Base-by-base conservation (phyloP, 2,329 filamentous ascomycete genomes). In the Fusarium scirpi region DNA sequence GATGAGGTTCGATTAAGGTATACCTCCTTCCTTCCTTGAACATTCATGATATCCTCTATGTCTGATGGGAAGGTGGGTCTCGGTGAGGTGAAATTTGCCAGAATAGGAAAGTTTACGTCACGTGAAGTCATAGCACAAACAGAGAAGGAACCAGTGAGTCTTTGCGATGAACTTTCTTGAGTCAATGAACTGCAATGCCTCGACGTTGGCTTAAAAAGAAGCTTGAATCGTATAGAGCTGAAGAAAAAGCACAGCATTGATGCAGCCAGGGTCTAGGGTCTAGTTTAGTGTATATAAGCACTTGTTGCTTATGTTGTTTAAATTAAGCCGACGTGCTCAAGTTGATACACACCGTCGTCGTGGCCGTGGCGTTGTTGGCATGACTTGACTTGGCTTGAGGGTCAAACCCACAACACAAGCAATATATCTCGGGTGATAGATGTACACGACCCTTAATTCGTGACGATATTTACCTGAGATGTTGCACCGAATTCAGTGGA, bases 41-140 rank as follows among this genome's bases (percentile, higher is more conserved):
- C 38, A 51, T 43, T 58, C 34, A 49, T 44, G 61, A 55, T 52
- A 46, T 60, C 54, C 51, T 46, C 32, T 44, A 57, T 57, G 44
- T 49, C 38, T n/a, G 27, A 34, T 9, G 15, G 20, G 24, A 38
- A 57, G 32, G 56, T 57, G 58, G 30, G 24, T 32, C 64, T 69
- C 66, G 66, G 67, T 71, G 68, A 72, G 70, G 13, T 61, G 43
- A 47, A 63, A 18, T 43, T 44, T 34, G 27, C 55, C 63, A 18
- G 24, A 62, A 72, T 48, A 44, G 70, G 66, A 61, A 72, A 65
- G 45, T 70, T 64, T 55, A 29, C 27, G 46, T 72, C 70, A 72
- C 69, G 69, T 72, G 70, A 55, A 53, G 13, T 11, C 15, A 25
- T 51, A 49, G 29, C 20, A 69, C 22, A 24, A 32, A 18, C 25